phyloP scores from a whole-genome alignment of 2,329 filamentous ascomycete genomes.

The Penicillium hordei region DNA sequence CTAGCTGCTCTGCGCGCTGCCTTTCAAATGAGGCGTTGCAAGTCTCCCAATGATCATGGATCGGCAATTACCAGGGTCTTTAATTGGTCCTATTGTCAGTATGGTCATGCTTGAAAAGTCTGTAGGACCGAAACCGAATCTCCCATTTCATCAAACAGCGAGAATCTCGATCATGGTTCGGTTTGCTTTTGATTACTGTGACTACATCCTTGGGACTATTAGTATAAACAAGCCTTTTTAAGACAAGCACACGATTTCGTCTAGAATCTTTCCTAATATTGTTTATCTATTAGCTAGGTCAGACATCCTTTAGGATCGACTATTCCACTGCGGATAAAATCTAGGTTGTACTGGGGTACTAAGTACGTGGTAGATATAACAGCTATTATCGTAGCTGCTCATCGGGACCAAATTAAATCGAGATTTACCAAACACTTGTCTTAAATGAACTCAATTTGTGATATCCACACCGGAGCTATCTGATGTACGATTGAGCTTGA shows the following conservation, averaged over 20 bases:
- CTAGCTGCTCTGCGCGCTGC: background rate
- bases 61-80: background rate
- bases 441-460: background rate
- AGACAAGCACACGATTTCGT: background rate
- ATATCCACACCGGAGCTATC: background rate
- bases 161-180: background rate
- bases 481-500: background rate
- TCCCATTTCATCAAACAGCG: background rate
- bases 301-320: background rate
- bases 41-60: too few species aligned
- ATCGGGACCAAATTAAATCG: background rate
- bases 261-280: background rate
- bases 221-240: background rate
- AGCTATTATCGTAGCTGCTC: background rate
- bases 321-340: background rate
- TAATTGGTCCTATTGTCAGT: background rate
- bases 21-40: background rate
- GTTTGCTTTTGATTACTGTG: background rate
- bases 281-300: background rate
- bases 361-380: background rate
- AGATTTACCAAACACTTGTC: background rate
- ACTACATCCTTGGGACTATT: too few species aligned
- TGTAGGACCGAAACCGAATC: background rate
- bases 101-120: background rate
- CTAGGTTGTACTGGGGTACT: background rate